These are phyloP conservation scores for Potentilla sterilis DNA, from an alignment of 306 rosid genomes.

Conservation along the genomic window DNA sequence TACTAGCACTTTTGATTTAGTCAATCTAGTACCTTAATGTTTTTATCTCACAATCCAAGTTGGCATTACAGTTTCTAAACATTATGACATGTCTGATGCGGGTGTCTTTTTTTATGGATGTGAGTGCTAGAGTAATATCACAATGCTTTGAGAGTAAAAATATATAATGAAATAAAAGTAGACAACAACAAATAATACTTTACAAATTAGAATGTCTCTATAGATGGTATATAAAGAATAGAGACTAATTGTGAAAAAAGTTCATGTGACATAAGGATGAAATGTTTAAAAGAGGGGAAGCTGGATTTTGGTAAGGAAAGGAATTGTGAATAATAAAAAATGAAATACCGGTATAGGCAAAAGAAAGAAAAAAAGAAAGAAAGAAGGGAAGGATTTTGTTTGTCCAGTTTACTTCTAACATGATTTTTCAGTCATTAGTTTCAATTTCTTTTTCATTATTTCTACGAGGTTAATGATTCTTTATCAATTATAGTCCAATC, in stretches of 20 bases:
- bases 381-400: neutral
- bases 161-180: neutral
- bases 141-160: neutral
- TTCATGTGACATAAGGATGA: neutral
- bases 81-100: neutral
- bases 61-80: neutral
- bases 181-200: neutral
- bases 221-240: neutral
- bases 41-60: neutral
- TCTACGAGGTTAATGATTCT: neutral
- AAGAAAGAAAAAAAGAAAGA: neutral
- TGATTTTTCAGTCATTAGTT: neutral
- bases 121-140: neutral
- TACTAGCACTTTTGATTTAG: neutral
- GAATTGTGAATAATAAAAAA: neutral
- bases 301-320: neutral
- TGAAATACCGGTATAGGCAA: neutral
- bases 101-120: neutral
- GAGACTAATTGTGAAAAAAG: neutral
- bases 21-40: neutral
- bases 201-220: neutral
- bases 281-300: neutral
- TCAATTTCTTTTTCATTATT: neutral
- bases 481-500: neutral
- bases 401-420: neutral